phyloP scores from a whole-genome alignment of 192 early-diverging fungal genomes.

The Helicostylum pulchrum region DNA sequence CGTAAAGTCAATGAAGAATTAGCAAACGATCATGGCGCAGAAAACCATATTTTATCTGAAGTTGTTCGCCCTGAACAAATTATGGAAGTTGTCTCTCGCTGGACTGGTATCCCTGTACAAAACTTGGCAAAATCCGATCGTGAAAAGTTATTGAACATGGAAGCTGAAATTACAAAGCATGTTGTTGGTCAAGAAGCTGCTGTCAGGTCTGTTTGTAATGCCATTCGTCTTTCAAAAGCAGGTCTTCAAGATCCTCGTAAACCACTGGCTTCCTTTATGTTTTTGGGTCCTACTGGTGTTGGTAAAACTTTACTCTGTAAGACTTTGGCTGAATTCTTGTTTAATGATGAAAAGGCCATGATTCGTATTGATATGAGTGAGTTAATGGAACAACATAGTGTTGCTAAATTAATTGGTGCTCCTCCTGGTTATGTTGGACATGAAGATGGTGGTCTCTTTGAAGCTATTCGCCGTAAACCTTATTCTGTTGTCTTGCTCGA shows the following conservation, averaged over 20 bases:
- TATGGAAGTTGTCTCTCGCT: slow-evolving; percentile 88
- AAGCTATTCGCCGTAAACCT: slow-evolving; percentile 74
- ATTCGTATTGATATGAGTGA: slow-evolving; percentile 81
- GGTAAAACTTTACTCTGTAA: slow-evolving; percentile 82
- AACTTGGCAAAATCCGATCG: slow-evolving; percentile 82
- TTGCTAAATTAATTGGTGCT: slow-evolving; percentile 72
- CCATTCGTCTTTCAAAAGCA: slow-evolving; percentile 73
- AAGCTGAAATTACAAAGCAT: slow-evolving; percentile 70
- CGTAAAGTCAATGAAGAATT: slow-evolving; percentile 56
- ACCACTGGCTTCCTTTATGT: slow-evolving; percentile 77
- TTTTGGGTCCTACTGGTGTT: slow-evolving; percentile 81
- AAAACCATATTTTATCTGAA: slow-evolving; percentile 69
- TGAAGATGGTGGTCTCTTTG: slow-evolving; percentile 75
- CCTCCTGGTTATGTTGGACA: slow-evolving; percentile 81
- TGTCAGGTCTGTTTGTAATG: slow-evolving; percentile 64
- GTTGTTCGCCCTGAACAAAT: slow-evolving; percentile 90
- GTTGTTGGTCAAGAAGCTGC: slow-evolving; percentile 82
- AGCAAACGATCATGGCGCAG: slow-evolving; percentile 43
- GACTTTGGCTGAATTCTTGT: slow-evolving; percentile 71
- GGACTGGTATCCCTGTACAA: slow-evolving; percentile 97
- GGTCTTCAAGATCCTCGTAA: slow-evolving; percentile 70
- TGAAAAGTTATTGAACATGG: slow-evolving; percentile 79
- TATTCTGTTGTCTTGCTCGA: slow-evolving; percentile 77
- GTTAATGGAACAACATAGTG: slow-evolving; percentile 57
- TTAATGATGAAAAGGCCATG: slow-evolving; percentile 69